A percentile compares a stretch with the other conserved stretches of the same genome.
These are phyloP conservation scores for Acephala macrosclerotiorum DNA, from an alignment of 2,329 filamentous ascomycete genomes.

Conservation along the genomic window DNA sequence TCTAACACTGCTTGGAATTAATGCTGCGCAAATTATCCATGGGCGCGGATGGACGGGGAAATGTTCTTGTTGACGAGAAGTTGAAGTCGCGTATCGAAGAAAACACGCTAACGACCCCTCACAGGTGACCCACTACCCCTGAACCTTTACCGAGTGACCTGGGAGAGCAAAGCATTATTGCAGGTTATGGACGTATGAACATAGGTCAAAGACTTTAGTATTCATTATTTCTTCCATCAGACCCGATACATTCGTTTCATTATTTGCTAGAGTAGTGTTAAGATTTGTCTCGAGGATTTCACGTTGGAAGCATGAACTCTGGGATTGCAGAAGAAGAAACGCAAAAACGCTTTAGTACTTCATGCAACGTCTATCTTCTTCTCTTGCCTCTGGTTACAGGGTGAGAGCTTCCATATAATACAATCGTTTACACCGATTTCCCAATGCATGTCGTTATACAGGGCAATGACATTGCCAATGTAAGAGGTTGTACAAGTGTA, in stretches of 20 bases:
- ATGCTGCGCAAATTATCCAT: neutral
- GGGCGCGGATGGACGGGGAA: neutral
- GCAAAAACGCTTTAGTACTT: neutral
- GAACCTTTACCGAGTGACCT: neutral
- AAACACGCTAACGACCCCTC: neutral
- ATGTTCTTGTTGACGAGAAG: neutral
- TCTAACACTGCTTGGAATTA: neutral
- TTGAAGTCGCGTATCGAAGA: neutral
- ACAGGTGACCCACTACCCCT: slow-evolving; percentile 1
- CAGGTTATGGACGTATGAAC: neutral
- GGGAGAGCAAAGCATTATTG: neutral
- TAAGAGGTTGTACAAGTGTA: slow-evolving; percentile 28
- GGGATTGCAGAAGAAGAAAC: neutral
- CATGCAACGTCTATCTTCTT: slow-evolving; percentile 23
- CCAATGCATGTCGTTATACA: slow-evolving; percentile 29
- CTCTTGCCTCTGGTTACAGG: neutral
- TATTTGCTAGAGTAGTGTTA: too few species aligned
- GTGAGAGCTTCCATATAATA: slow-evolving; percentile 19
- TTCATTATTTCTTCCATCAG: neutral
- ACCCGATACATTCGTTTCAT: too few species aligned
- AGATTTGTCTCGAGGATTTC: neutral
- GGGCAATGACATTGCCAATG: slow-evolving; percentile 22
- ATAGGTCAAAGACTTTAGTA: neutral
- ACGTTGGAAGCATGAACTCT: neutral
- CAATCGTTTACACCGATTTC: slow-evolving; percentile 24